These are phyloP conservation scores for Claviceps sp. DNA, from an alignment of 2,329 filamentous ascomycete genomes.

Conservation along the genomic window DNA sequence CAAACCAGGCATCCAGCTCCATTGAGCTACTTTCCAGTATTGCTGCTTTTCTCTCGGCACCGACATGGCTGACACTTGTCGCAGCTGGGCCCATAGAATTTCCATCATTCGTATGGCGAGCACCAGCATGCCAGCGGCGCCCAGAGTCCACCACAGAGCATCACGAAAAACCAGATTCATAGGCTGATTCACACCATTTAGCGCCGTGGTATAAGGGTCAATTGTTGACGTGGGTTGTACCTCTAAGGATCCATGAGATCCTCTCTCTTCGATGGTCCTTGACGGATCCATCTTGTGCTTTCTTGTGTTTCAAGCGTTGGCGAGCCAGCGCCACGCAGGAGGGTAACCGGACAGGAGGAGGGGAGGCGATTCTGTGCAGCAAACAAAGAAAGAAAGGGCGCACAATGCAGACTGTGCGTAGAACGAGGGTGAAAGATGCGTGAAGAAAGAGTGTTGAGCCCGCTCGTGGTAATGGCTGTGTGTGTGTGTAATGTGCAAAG, in stretches of 20 bases:
- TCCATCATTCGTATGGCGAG: constrained; percentile 40
- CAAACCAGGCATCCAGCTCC: constrained; percentile 45
- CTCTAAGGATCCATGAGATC: constrained; percentile 14
- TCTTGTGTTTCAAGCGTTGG: constrained; percentile 6
- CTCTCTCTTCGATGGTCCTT: constrained; percentile 18
- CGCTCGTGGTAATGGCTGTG: not conserved
- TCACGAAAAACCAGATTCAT: constrained; percentile 45
- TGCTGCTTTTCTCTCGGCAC: constrained; percentile 35
- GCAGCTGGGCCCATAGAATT: constrained; percentile 40
- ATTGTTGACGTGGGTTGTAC: constrained; percentile 33
- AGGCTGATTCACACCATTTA: constrained; percentile 47
- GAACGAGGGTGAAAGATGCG: not conserved
- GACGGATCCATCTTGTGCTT: constrained; percentile 19
- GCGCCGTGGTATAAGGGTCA: constrained; percentile 38
- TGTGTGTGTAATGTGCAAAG: not conserved
- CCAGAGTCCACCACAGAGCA: constrained; percentile 46
- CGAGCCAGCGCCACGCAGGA: constrained; percentile 9
- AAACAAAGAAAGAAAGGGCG: not conserved
- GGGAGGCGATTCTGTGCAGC: not conserved
- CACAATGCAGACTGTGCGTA: not conserved
- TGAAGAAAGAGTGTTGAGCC: not conserved
- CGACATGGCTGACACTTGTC: constrained; percentile 47
- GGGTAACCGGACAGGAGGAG: not conserved
- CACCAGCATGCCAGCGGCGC: constrained; percentile 39
- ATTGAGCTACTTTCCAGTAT: constrained; percentile 47